Base-by-base conservation (phyloP, 108 stramenopile genomes). In the Cyclotella sp. region DNA sequence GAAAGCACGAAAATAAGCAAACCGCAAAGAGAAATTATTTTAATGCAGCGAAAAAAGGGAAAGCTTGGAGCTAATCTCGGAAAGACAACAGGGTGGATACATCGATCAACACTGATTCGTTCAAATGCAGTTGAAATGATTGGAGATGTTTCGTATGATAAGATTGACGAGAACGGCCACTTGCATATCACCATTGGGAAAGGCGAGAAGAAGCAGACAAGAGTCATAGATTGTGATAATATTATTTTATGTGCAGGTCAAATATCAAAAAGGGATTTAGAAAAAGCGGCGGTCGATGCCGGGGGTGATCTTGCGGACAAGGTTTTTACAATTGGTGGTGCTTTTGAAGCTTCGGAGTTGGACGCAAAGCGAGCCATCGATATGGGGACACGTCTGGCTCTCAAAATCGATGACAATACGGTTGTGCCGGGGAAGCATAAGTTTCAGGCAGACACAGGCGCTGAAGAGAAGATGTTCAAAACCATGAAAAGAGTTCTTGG, bases 281-380 rank as follows among this genome's bases (percentile, higher is more conserved):
- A 83, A 47, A 63, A 68, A 40, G 70, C 63, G 43, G 63, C 77
- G 14, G 68, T 84, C 18, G 68, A 82, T 29, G 66, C 44, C 2
- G 64, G 66, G 19, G 64, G 82, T 3, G 64, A 78, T 27, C 68
- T 89, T 19, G 62, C 72, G 30, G 39, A 68, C 15, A 88, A 90
- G 45, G 91, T 96, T 14, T 97, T 85, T 68, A 86, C 92, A 19
- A 97, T 99, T 77, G 98, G 98, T 22, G 97, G 97, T 54, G 93
- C 97, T 12, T 95, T 90, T 66, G 68, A 89, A 75, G 98, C 98
- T 14, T 92, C 91, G 9, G 98, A 99, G 74, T 79, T 98, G 27
- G 98, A 99, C 79, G 98, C 98, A 19, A 99, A 99, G 78, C 84
- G 97, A 41, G 98, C 98, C 22, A 98, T 99, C 76, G 98, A 99